phyloP scores from a whole-genome alignment of 2,329 filamentous ascomycete species.

The Daldinia sp. region DNA sequence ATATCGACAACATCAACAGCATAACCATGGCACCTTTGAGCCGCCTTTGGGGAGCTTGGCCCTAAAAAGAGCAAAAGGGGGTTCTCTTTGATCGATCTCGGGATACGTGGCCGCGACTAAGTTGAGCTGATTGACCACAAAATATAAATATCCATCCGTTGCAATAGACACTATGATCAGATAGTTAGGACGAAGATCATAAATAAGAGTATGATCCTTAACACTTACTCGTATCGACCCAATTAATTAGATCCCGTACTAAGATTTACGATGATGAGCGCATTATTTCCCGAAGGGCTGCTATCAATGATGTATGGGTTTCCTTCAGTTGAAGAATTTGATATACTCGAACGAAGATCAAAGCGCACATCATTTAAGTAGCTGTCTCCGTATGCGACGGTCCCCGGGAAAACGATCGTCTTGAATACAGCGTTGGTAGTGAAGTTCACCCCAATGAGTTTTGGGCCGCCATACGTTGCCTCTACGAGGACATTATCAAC shows the following conservation, averaged over 20 bases:
- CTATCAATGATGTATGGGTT: conserved; percentile 63
- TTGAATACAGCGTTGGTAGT: conserved; percentile 55
- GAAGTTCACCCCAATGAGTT: conserved; percentile 58
- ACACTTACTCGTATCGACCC: conserved; percentile 56
- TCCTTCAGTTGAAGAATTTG: conserved; percentile 51
- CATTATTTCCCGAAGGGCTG: conserved; percentile 57
- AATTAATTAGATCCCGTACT: conserved; percentile 55
- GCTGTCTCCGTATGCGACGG: conserved; percentile 55
- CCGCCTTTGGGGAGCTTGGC: conserved; percentile 40
- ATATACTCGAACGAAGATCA: conserved; percentile 55
- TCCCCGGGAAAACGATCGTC: conserved; percentile 58
- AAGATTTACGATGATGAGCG: conserved; percentile 60
- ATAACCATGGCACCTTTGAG: conserved; percentile 37
- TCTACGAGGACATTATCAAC: conserved; percentile 54
- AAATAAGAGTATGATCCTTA: not conserved
- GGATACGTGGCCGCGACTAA: conserved; percentile 25
- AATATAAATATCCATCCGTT: conserved; percentile 60
- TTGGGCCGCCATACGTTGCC: conserved; percentile 57
- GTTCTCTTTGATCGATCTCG: conserved; percentile 30
- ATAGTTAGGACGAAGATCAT: not conserved
- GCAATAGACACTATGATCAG: conserved; percentile 48
- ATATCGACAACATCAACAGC: not conserved
- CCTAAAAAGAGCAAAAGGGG: conserved; percentile 41
- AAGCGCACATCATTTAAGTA: conserved; percentile 64
- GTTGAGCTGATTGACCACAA: conserved; percentile 59